These are phyloP conservation scores for Nakazawaea holstii DNA, from an alignment of 805 yeast species.

Conservation along the genomic window DNA sequence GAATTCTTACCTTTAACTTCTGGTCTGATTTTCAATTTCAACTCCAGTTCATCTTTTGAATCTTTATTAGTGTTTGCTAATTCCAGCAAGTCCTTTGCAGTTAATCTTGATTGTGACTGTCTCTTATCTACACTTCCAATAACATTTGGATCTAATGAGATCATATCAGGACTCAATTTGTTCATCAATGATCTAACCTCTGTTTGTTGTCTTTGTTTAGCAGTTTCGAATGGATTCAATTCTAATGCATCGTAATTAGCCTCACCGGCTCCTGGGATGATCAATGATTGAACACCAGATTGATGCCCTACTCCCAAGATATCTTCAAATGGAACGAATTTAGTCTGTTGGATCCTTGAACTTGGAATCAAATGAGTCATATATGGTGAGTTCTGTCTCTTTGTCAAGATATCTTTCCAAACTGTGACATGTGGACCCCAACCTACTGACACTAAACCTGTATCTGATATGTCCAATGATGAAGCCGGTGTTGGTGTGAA, in stretches of 20 bases:
- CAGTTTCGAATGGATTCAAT: constrained; percentile 85
- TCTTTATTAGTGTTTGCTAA: constrained; percentile 27
- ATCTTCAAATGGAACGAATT: constrained; percentile 94
- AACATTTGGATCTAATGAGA: constrained; percentile 79
- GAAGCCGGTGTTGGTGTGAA: constrained; percentile 80
- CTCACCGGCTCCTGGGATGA: constrained; percentile 96
- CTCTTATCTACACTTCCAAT: constrained; percentile 81
- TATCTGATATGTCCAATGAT: constrained; percentile 75
- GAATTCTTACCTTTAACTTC: constrained; percentile 78
- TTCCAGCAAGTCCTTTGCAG: constrained; percentile 51
- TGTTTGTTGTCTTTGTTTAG: constrained; percentile 87
- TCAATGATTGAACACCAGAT: constrained; percentile 72
- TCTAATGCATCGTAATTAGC: constrained; percentile 95
- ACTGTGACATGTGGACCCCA: constrained; percentile 95
- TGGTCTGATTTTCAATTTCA: constrained; percentile 56
- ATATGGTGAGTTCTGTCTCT: constrained; percentile 76
- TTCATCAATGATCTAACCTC: constrained; percentile 84
- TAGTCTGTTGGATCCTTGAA: constrained; percentile 58
- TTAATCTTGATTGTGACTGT: constrained; percentile 57
- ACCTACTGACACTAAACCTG: constrained; percentile 81
- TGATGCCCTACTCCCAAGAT: constrained; percentile 85
- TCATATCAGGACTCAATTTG: constrained; percentile 89
- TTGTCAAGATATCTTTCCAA: constrained; percentile 80
- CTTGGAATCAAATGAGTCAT: constrained; percentile 88
- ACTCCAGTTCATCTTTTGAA: constrained; percentile 35